Evolutionary conservation across 306 rosid genomes (phyloP).

Genomic region (Castanea mollissima): DNA sequence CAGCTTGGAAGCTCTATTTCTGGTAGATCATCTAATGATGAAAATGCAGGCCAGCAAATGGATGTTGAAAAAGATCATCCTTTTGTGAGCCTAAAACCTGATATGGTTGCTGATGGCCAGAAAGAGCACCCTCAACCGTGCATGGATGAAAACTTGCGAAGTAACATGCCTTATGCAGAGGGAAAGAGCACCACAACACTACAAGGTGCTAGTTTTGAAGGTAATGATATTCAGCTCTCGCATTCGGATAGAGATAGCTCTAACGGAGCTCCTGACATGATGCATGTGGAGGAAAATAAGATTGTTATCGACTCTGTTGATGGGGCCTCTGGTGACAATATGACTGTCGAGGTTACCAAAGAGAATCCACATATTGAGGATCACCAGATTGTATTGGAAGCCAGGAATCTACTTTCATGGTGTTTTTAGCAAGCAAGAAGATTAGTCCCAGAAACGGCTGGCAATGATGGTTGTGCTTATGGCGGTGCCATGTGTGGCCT

Average conservation of each 20-base stretch:
- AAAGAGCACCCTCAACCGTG: slow-evolving; percentile 9
- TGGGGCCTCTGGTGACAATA: neutral
- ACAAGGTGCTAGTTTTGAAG: slow-evolving; percentile 11
- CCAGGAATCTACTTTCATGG: slow-evolving; percentile 9
- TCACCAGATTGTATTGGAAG: slow-evolving; percentile 26
- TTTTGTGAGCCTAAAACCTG: slow-evolving; percentile 11
- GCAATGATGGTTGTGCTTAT: neutral
- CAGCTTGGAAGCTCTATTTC: neutral
- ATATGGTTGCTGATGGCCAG: slow-evolving; percentile 29
- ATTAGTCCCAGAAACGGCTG: slow-evolving; percentile 17
- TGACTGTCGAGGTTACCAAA: slow-evolving; percentile 13
- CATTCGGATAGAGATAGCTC: neutral
- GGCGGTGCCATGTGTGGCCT: slow-evolving; percentile 22
- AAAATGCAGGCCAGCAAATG: slow-evolving; percentile 32
- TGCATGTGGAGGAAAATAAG: slow-evolving; percentile 20
- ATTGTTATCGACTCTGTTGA: slow-evolving; percentile 5
- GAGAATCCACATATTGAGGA: slow-evolving; percentile 20
- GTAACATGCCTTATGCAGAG: too few relatives aligned
- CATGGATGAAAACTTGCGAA: neutral
- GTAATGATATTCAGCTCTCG: slow-evolving; percentile 2
- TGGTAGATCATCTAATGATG: slow-evolving; percentile 24
- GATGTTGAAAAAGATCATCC: slow-evolving; percentile 19
- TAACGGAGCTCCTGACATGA: neutral
- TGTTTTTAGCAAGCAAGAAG: slow-evolving; percentile 8
- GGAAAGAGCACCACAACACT: neutral